A percentile compares a stretch with the other conserved stretches of the same genome.
These are phyloP conservation scores for Otatea glauca DNA, from an alignment of 176 grass and related monocot species.

Conservation along the genomic window DNA sequence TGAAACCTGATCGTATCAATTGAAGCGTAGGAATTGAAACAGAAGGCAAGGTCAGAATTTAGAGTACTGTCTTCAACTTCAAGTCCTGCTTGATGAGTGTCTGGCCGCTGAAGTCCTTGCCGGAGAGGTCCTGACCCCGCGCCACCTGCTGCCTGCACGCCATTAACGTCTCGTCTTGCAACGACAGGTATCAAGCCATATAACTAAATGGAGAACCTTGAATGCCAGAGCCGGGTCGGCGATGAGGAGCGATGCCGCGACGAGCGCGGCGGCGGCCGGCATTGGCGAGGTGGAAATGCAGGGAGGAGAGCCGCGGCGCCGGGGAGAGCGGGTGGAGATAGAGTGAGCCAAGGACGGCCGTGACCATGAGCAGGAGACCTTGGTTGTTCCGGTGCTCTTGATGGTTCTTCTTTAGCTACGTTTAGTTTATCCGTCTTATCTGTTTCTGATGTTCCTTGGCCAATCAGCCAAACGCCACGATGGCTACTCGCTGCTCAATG, in stretches of 20 bases:
- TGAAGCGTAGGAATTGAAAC: background rate
- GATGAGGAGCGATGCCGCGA: constrained; percentile 68
- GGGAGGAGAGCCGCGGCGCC: constrained; percentile 7
- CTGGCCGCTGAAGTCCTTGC: constrained; percentile 94
- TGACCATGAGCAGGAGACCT: background rate
- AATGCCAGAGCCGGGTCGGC: constrained; percentile 74
- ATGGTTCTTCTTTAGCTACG: background rate
- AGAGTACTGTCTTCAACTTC: constrained; percentile 61
- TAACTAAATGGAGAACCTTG: constrained; percentile 45
- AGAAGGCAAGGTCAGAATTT: background rate
- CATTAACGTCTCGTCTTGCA: background rate
- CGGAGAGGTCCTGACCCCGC: constrained; percentile 86
- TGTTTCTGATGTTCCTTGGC: background rate
- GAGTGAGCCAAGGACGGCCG: constrained; percentile 50
- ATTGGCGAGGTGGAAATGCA: constrained; percentile 49
- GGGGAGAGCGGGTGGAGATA: background rate
- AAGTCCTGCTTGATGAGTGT: constrained; percentile 95
- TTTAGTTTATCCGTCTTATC: constrained; percentile 53
- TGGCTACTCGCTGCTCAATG: background rate
- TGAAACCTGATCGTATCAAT: background rate
- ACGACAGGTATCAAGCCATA: background rate
- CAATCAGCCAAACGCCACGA: background rate
- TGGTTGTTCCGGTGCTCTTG: background rate
- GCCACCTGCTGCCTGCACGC: constrained; percentile 58
- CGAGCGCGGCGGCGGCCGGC: constrained; percentile 55